These are phyloP conservation scores for Pseudozyma sp. DNA, from an alignment of 1,284 basidiomycete genomes.

Conservation along the genomic window DNA sequence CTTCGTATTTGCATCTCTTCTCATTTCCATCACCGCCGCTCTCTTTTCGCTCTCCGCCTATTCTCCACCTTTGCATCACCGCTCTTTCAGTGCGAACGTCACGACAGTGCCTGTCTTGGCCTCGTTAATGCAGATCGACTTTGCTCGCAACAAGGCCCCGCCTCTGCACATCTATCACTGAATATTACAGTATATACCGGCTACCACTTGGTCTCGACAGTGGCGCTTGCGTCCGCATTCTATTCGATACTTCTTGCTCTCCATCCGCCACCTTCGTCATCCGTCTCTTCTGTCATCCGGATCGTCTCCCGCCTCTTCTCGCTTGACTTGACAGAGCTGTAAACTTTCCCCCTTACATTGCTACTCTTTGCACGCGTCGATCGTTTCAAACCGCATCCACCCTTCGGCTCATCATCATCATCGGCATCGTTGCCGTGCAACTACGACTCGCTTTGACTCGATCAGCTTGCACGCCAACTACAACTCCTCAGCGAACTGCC, in stretches of 20 bases:
- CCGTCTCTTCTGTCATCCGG: not conserved
- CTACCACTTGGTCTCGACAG: not conserved
- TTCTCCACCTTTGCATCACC: constrained; percentile 15
- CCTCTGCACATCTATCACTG: too few species aligned
- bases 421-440: not conserved
- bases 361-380: not conserved
- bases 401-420: not conserved
- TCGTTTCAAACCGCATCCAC: not conserved
- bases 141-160: too few species aligned
- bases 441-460: not conserved
- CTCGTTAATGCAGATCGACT: too few species aligned
- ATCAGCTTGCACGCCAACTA: too few species aligned
- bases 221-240: not conserved
- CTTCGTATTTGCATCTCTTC: not conserved
- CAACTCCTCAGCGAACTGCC: too few species aligned
- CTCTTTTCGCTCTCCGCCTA: constrained; percentile 29
- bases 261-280: constrained; percentile 1
- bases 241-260: not conserved
- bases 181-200: too few species aligned
- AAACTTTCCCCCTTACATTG: not conserved
- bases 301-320: not conserved
- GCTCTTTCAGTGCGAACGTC: constrained; percentile 14
- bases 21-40: constrained; percentile 32
- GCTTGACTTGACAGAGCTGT: not conserved
- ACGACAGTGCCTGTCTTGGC: not conserved